Percentiles rank a stretch among this genome's conserved stretches.
These are phyloP conservation scores for Diaporthe sp. DNA, from an alignment of 2,329 filamentous ascomycete genomes.

Conservation along the genomic window DNA sequence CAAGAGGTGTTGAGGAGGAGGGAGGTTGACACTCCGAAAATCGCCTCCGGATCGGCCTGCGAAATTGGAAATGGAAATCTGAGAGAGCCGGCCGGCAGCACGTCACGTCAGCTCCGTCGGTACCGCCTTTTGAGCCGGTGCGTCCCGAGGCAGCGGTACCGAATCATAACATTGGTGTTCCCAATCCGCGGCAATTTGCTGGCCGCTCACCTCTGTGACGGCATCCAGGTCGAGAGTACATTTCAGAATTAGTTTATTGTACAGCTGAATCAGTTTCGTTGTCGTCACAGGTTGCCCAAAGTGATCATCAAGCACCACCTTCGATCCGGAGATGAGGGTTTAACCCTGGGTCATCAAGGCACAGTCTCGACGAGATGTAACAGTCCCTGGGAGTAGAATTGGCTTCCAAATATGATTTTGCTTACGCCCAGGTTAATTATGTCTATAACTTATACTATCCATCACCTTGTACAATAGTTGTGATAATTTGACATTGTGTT, in stretches of 20 bases:
- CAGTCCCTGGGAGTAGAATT: not conserved
- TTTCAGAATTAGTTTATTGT: too few relatives aligned
- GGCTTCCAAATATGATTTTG: not conserved
- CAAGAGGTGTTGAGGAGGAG: not conserved
- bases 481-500: too few relatives aligned
- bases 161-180: slow-evolving; percentile 29
- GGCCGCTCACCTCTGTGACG: not conserved
- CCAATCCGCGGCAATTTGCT: not conserved
- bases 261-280: too few relatives aligned
- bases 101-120: slow-evolving; percentile 35
- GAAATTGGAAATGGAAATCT: slow-evolving; percentile 33
- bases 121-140: slow-evolving; percentile 34
- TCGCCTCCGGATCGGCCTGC: slow-evolving; percentile 36
- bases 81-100: slow-evolving; percentile 26
- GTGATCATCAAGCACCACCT: not conserved
- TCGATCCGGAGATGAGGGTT: not conserved
- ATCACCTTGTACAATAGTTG: not conserved
- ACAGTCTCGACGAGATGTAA: not conserved
- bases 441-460: too few relatives aligned
- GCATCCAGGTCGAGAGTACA: not conserved
- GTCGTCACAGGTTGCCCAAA: not conserved
- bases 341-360: not conserved
- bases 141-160: slow-evolving; percentile 28
- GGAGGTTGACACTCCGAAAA: slow-evolving; percentile 10
- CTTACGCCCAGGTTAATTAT: not conserved